phyloP scores from a whole-genome alignment of 129 eudicot genomes.

The Centella asiatica region DNA sequence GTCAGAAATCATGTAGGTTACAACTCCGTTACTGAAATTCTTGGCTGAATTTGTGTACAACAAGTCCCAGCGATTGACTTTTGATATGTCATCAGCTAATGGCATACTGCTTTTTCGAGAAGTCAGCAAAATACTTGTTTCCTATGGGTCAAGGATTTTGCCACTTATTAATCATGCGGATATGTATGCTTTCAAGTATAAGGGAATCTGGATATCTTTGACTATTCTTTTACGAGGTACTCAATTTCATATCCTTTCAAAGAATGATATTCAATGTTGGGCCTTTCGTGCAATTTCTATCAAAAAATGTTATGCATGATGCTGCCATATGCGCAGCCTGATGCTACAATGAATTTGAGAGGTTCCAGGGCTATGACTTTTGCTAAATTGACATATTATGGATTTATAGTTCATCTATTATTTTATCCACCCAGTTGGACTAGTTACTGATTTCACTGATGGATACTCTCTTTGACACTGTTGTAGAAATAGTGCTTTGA shows the following conservation, averaged over 20 bases:
- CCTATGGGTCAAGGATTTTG: conserved; percentile 27
- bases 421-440: too few species aligned
- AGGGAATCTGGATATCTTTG: conserved; percentile 32
- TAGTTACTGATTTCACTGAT: too few species aligned
- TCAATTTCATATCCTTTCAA: background rate
- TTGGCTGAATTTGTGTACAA: conserved; percentile 27
- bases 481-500: too few species aligned
- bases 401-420: too few species aligned
- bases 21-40: conserved; percentile 27
- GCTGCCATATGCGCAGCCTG: too few species aligned
- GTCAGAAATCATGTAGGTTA: conserved; percentile 22
- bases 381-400: too few species aligned
- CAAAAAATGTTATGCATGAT: too few species aligned
- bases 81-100: conserved; percentile 25
- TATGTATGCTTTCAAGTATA: conserved; percentile 25
- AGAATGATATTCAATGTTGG: background rate
- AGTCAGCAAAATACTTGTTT: conserved; percentile 25
- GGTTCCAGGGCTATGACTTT: too few species aligned
- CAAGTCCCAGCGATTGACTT: conserved; percentile 23
- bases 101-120: conserved; percentile 33
- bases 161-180: conserved; percentile 19
- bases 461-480: too few species aligned
- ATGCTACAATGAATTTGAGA: too few species aligned
- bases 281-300: background rate
- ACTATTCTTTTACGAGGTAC: conserved; percentile 21